phyloP scores from a whole-genome alignment of 331 rosid genomes.

The Malus hybrid region DNA sequence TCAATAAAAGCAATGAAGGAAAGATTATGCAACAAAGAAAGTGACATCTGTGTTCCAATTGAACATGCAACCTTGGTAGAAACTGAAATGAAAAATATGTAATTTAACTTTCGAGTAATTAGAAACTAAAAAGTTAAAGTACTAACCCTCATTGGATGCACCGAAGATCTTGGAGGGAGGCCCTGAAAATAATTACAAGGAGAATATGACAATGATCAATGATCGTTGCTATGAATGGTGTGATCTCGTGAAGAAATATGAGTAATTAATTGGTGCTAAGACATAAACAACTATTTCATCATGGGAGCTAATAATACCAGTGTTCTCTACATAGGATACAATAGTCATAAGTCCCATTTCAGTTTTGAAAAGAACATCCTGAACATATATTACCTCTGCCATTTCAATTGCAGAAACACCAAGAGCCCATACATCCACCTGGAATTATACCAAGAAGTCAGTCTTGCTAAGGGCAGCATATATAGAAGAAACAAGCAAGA shows the following conservation, averaged over 20 bases:
- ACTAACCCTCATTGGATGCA: conserved; percentile 98
- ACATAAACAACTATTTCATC: neutral
- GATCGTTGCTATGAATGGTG: conserved; percentile 2
- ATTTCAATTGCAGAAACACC: conserved; percentile 99
- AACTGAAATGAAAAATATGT: neutral
- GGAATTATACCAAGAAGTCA: conserved; percentile 15
- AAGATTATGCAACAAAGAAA: neutral
- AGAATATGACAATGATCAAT: neutral
- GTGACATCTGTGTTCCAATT: neutral
- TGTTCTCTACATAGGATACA: neutral
- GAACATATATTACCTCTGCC: conserved; percentile 78
- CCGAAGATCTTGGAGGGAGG: conserved; percentile 92
- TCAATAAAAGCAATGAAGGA: neutral
- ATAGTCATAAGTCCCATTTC: neutral
- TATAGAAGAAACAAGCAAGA: neutral
- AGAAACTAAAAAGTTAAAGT: neutral
- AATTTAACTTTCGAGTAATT: neutral
- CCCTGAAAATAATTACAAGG: conserved; percentile 58
- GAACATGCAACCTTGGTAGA: neutral
- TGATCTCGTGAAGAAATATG: neutral
- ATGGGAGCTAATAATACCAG: conserved; percentile 2
- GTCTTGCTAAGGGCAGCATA: neutral
- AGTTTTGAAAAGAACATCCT: neutral
- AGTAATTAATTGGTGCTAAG: neutral
- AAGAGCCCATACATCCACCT: conserved; percentile 99